Conservation (phyloP, 1,284 basidiomycete genomes). For the Tetrapyrgos nigripes region DNA sequence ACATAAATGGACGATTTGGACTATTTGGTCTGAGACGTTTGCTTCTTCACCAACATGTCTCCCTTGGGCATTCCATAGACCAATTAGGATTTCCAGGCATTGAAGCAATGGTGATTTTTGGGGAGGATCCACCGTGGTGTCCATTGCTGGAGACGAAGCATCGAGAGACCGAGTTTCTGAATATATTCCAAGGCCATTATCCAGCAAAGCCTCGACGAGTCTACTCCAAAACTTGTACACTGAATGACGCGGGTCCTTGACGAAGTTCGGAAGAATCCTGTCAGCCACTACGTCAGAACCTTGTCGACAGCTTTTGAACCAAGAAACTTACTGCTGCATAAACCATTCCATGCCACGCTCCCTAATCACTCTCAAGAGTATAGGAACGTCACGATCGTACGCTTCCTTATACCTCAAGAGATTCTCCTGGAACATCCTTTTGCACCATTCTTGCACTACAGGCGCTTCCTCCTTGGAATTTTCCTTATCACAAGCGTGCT, state of each 20-base stretch:
- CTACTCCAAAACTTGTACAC: not conserved
- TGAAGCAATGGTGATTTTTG: not conserved
- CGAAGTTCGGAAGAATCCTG: not conserved
- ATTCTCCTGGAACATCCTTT: not conserved
- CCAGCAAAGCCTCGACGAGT: not conserved
- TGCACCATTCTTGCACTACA: not conserved
- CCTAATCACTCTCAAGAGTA: not conserved
- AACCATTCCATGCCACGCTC: not conserved
- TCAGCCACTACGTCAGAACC: not conserved
- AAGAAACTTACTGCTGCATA: not conserved
- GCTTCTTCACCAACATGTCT: not conserved
- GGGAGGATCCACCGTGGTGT: not conserved
- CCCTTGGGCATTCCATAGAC: not conserved
- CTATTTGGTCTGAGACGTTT: not conserved
- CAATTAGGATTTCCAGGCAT: not conserved
- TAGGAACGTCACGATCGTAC: not conserved
- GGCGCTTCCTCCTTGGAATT: not conserved
- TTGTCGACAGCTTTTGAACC: not conserved
- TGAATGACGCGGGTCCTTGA: not conserved
- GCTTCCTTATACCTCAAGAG: not conserved
- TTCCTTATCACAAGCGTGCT: not conserved
- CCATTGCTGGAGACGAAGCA: not conserved
- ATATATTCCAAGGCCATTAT: not conserved
- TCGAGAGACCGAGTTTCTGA: no score
- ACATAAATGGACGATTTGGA: not conserved